Evolutionary conservation across 1,284 basidiomycete species (phyloP).

Genomic region (Puccinia sorghi): DNA sequence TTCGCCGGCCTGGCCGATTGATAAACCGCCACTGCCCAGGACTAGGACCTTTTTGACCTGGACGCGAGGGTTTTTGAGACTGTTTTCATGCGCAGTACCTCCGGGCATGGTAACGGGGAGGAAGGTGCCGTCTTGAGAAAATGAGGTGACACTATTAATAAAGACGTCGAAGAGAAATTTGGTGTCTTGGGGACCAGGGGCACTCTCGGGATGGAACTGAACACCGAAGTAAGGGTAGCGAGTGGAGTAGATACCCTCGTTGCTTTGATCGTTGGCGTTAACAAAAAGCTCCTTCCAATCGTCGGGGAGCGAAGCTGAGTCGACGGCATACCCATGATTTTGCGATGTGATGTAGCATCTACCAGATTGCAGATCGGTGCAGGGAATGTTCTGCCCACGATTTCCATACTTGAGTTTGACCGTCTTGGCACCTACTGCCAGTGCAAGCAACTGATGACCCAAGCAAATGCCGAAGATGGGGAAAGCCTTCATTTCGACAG

Average conservation of each 20-base stretch:
- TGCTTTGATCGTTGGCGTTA: constrained; percentile 96
- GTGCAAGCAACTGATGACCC: constrained; percentile 93
- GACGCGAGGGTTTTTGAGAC: constrained; percentile 71
- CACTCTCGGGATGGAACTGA: constrained; percentile 99
- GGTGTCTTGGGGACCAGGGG: constrained; percentile 96
- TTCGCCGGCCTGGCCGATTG: constrained; percentile 97
- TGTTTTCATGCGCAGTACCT: constrained; percentile 80
- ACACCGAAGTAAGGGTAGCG: constrained; percentile 90
- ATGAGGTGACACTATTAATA: constrained; percentile 80
- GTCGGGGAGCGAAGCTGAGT: constrained; percentile 72
- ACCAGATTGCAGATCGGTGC: constrained; percentile 88
- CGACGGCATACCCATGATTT: constrained; percentile 98
- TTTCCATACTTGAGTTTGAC: constrained; percentile 99
- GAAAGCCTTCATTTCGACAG: constrained; percentile 71
- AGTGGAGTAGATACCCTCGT: constrained; percentile 89
- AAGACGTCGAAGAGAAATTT: constrained; percentile 99
- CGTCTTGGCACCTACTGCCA: constrained; percentile 89
- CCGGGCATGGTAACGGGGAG: constrained; percentile 81
- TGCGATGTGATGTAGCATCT: constrained; percentile 99
- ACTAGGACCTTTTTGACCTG: constrained; percentile 89
- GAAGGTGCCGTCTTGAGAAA: constrained; percentile 61
- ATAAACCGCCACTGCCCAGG: constrained; percentile 94
- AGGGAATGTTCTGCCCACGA: constrained; percentile 97
- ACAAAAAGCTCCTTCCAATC: constrained; percentile 93
- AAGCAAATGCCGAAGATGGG: constrained; percentile 99